These are phyloP conservation scores for Pleurotus tuoliensis DNA, from an alignment of 768 basidiomycete species.

Conservation along the genomic window DNA sequence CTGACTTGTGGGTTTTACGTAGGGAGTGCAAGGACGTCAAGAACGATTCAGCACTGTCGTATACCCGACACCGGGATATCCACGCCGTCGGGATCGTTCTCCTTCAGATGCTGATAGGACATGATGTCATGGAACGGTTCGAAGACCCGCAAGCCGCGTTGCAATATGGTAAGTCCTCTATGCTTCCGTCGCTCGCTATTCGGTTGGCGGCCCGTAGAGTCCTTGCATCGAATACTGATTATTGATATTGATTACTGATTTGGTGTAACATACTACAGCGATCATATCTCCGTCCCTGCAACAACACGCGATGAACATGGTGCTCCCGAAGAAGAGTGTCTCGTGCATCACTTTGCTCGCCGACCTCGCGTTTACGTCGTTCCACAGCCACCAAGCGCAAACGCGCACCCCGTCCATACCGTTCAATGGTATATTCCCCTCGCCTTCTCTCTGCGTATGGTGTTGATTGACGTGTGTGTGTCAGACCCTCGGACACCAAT, in stretches of 20 bases:
- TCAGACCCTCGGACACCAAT: constrained; percentile 48
- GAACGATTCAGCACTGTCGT: constrained; percentile 69
- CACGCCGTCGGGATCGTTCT: constrained; percentile 78
- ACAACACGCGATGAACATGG: constrained; percentile 54
- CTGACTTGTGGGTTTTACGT: background rate
- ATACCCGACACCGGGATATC: constrained; percentile 77
- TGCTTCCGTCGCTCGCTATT: background rate
- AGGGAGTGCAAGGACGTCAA: constrained; percentile 80
- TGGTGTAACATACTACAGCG: constrained; percentile 29
- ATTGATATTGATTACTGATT: too few species aligned
- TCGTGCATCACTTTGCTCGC: constrained; percentile 57
- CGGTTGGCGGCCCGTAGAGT: background rate
- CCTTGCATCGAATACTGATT: too few species aligned
- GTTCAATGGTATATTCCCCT: constrained; percentile 17
- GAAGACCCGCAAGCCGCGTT: constrained; percentile 55
- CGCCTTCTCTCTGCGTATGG: background rate
- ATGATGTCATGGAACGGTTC: constrained; percentile 57
- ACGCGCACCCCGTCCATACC: constrained; percentile 24
- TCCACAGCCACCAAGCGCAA: constrained; percentile 18
- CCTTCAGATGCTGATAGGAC: constrained; percentile 82
- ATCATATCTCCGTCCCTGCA: constrained; percentile 49
- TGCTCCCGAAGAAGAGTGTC: constrained; percentile 53
- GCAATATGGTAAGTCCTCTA: constrained; percentile 40
- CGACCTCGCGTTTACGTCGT: constrained; percentile 45
- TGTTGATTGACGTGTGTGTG: constrained; percentile 1